phyloP scores from a whole-genome alignment of 2,329 filamentous ascomycete genomes.

The Ceratocystis albifundus region DNA sequence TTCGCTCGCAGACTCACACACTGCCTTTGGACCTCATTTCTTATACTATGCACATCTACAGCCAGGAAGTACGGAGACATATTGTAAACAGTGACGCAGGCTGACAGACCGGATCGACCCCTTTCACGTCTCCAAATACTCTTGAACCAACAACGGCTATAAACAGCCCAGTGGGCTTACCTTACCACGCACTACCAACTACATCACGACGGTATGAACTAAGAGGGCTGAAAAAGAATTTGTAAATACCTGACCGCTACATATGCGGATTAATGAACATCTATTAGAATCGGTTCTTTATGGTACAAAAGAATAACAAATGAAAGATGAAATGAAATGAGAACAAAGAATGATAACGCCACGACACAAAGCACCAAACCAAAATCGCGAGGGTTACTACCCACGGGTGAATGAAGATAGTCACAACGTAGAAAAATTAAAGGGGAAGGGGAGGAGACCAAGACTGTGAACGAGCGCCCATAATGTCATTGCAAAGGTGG shows the following conservation, averaged over 20 bases:
- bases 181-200: not conserved
- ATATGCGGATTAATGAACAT: not conserved
- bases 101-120: not conserved
- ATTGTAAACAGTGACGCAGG: conserved; percentile 2
- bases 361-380: not conserved
- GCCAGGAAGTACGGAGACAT: not conserved
- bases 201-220: conserved; percentile 12
- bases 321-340: not conserved
- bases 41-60: conserved; percentile 10
- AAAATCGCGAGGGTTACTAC: not conserved
- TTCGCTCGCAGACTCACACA: not conserved
- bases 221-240: not conserved
- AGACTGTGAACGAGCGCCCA: not conserved
- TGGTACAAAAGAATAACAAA: not conserved
- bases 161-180: not conserved
- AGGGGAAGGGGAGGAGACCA: not conserved
- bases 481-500: not conserved
- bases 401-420: not conserved
- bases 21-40: conserved; percentile 9
- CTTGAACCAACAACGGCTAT: not conserved
- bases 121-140: not conserved
- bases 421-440: not conserved
- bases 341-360: not conserved
- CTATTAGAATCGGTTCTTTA: not conserved
- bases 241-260: not conserved